These are phyloP conservation scores for Pseudogymnoascus sp. DNA, from an alignment of 2,329 filamentous ascomycete species.

Conservation along the genomic window DNA sequence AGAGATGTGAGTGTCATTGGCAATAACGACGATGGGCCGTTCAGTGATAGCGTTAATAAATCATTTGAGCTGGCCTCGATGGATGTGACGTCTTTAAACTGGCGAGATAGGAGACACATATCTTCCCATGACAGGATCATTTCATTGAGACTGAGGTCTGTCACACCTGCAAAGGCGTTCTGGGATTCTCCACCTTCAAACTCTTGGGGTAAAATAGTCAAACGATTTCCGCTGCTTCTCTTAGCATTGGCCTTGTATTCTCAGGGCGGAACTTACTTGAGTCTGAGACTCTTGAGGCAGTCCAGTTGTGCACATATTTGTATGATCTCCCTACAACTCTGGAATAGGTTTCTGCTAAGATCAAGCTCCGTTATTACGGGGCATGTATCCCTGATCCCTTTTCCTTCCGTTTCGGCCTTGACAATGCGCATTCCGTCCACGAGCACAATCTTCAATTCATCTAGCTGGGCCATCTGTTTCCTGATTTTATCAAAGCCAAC, in stretches of 20 bases:
- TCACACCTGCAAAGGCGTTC: slow-evolving; percentile 41
- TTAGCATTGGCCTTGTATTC: background rate
- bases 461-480: slow-evolving; percentile 65
- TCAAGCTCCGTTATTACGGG: slow-evolving; percentile 71
- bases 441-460: slow-evolving; percentile 71
- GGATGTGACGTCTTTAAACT: slow-evolving; percentile 44
- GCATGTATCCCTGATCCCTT: slow-evolving; percentile 43
- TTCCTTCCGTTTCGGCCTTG: slow-evolving; percentile 28
- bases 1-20: slow-evolving; percentile 48
- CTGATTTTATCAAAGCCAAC: slow-evolving; percentile 92
- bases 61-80: slow-evolving; percentile 51
- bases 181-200: slow-evolving; percentile 24
- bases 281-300: slow-evolving; percentile 55
- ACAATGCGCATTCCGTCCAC: slow-evolving; percentile 66
- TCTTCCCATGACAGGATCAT: slow-evolving; percentile 59
- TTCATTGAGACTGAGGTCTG: slow-evolving; percentile 57
- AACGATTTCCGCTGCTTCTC: slow-evolving; percentile 61
- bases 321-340: slow-evolving; percentile 55
- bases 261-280: slow-evolving; percentile 50
- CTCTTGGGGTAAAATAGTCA: slow-evolving; percentile 40
- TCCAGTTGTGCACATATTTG: slow-evolving; percentile 63
- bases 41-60: slow-evolving; percentile 41
- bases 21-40: slow-evolving; percentile 30
- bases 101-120: slow-evolving; percentile 44
- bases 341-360: slow-evolving; percentile 75